These are phyloP conservation scores for Solioccasus polychromus DNA, from an alignment of 768 basidiomycete species.

Conservation along the genomic window DNA sequence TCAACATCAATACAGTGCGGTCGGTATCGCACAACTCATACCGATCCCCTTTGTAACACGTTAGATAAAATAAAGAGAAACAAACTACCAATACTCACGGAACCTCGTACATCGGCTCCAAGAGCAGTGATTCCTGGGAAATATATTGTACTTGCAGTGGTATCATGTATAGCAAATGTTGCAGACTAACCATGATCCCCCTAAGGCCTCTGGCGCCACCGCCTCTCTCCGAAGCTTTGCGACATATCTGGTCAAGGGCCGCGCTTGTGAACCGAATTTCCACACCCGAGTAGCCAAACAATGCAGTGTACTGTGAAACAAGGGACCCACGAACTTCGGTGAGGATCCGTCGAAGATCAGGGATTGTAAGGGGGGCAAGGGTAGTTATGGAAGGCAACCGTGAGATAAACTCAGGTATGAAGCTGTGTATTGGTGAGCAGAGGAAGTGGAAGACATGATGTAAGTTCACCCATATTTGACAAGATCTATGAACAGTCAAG, in stretches of 20 bases:
- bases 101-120: slow-evolving; percentile 92
- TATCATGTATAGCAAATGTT: background rate
- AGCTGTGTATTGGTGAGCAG: slow-evolving; percentile 39
- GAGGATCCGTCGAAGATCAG: slow-evolving; percentile 85
- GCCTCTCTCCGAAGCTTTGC: slow-evolving; percentile 72
- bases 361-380: slow-evolving; percentile 70
- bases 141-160: background rate
- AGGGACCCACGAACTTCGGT: slow-evolving; percentile 91
- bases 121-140: slow-evolving; percentile 66
- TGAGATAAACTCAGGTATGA: slow-evolving; percentile 95
- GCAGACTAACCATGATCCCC: slow-evolving; percentile 71
- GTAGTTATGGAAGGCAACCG: slow-evolving; percentile 91
- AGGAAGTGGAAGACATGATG: background rate
- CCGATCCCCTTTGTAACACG: slow-evolving; percentile 53
- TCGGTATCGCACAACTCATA: slow-evolving; percentile 34
- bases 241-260: slow-evolving; percentile 80
- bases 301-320: slow-evolving; percentile 82
- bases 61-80: slow-evolving; percentile 2
- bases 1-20: slow-evolving; percentile 7
- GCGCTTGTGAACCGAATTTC: slow-evolving; percentile 84
- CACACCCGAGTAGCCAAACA: slow-evolving; percentile 80
- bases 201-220: slow-evolving; percentile 89
- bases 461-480: slow-evolving; percentile 70
- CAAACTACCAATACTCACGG: slow-evolving; percentile 57
- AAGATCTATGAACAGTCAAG: slow-evolving; percentile 51